Percentiles rank a stretch among this genome's conserved stretches.
Conservation (phyloP, 495 filamentous ascomycete species). For the Trypethelium eluteriae region DNA sequence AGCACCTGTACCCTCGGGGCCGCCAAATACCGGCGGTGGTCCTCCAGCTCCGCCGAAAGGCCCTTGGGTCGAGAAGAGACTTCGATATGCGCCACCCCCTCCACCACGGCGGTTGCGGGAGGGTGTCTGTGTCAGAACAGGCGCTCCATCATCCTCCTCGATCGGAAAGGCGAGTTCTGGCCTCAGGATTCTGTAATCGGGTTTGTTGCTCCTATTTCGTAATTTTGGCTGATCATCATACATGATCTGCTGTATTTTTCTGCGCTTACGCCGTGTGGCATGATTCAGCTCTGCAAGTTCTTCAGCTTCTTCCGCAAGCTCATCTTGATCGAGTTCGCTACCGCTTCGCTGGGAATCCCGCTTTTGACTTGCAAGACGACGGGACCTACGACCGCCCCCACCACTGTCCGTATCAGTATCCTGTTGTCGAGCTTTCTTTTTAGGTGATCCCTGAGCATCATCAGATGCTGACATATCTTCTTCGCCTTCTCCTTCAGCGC, state of each 20-base stretch:
- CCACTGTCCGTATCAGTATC: constrained; percentile 46
- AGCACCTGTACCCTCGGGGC: constrained; percentile 67
- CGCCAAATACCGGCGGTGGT: constrained; percentile 61
- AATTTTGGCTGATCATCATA: constrained; percentile 28
- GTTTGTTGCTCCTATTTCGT: constrained; percentile 28
- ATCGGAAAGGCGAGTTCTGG: constrained; percentile 60
- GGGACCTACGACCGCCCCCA: constrained; percentile 43
- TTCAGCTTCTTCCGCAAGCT: constrained; percentile 46
- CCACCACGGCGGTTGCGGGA: constrained; percentile 55
- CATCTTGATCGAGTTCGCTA: constrained; percentile 36
- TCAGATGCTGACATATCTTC: constrained; percentile 54
- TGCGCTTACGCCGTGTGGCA: constrained; percentile 34
- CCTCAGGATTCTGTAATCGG: constrained; percentile 68
- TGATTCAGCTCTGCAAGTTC: constrained; percentile 74
- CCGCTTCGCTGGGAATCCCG: constrained; percentile 15
- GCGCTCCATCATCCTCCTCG: constrained; percentile 60
- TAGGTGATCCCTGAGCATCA: constrained; percentile 40
- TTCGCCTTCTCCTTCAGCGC: constrained; percentile 55
- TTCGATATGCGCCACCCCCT: constrained; percentile 54
- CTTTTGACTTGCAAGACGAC: constrained; percentile 43
- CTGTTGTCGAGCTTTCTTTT: constrained; percentile 37
- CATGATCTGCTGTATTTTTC: constrained; percentile 9
- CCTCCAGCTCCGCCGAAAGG: constrained; percentile 84
- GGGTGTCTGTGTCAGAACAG: constrained; percentile 50
- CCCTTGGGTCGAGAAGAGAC: constrained; percentile 75